Percentiles rank a stretch among this genome's conserved stretches.
Conservation (phyloP, 148 eudicot genomes). For the Diospyros lotus region DNA sequence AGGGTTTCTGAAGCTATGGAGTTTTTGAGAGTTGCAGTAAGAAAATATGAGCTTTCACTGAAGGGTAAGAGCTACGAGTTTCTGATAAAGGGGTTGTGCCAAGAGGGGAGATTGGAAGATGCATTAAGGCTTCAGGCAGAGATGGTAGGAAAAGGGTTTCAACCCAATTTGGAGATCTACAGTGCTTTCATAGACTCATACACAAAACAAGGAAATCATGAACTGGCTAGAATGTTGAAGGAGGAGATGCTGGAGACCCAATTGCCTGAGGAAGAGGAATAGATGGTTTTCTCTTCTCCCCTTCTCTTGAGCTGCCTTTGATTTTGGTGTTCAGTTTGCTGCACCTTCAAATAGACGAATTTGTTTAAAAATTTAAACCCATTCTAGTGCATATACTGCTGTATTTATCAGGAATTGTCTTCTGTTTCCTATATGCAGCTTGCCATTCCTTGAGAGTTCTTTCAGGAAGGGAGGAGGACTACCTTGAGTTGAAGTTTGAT, state of each 20-base stretch:
- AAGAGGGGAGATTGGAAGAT: conserved; percentile 28
- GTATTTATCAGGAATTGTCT: not conserved
- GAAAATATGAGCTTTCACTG: conserved; percentile 7
- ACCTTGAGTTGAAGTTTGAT: too few relatives aligned
- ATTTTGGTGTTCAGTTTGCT: not conserved
- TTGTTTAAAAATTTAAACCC: not conserved
- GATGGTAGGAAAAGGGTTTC: conserved; percentile 73
- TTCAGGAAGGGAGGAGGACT: too few relatives aligned
- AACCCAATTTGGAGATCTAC: conserved; percentile 48
- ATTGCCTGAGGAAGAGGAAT: conserved; percentile 8
- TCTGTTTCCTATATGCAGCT: too few relatives aligned
- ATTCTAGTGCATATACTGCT: not conserved
- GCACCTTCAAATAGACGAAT: not conserved
- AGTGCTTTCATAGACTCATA: conserved; percentile 58
- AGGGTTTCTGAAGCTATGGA: conserved; percentile 44
- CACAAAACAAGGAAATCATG: conserved; percentile 47
- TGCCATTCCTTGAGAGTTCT: too few relatives aligned
- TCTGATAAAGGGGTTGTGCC: not conserved
- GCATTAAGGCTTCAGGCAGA: conserved; percentile 65
- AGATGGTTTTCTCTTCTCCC: too few relatives aligned
- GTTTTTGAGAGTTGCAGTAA: conserved; percentile 33
- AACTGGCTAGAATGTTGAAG: conserved; percentile 43
- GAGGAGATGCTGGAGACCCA: conserved; percentile 42
- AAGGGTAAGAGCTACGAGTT: not conserved
- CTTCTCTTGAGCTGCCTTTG: not conserved